Evolutionary conservation across 1,139 yeast genomes (phyloP).

Genomic region (Protomyces gravidus): DNA sequence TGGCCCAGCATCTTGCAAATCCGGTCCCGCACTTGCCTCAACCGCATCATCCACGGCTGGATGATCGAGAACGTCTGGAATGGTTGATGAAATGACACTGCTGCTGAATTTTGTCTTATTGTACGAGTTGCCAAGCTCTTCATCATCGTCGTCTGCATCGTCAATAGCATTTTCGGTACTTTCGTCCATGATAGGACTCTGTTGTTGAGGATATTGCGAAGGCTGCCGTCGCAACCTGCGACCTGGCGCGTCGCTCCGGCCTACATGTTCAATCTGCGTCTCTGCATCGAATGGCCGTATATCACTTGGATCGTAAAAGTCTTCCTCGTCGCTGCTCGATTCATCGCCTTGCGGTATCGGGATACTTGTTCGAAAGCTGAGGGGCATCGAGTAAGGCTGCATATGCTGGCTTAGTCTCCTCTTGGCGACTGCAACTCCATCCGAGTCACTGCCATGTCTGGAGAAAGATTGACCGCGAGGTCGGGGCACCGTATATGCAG

Average conservation of each 20-base stretch:
- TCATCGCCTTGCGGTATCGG: constrained; percentile 23
- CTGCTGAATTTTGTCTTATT: background rate
- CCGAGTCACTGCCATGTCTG: background rate
- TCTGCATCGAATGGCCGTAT: background rate
- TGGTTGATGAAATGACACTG: background rate
- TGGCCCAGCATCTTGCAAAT: background rate
- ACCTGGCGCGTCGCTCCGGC: background rate
- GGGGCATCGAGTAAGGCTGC: constrained; percentile 12
- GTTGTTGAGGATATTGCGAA: background rate
- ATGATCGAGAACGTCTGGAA: background rate
- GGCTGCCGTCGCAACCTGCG: background rate
- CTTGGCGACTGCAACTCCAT: background rate
- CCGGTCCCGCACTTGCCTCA: background rate
- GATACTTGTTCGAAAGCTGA: constrained; percentile 16
- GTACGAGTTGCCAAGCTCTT: background rate
- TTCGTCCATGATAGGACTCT: background rate
- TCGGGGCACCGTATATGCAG: background rate
- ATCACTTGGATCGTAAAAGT: background rate
- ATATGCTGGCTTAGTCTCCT: constrained; percentile 6
- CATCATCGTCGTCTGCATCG: background rate
- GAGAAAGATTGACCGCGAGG: background rate
- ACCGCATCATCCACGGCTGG: background rate
- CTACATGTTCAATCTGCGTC: background rate
- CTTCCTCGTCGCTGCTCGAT: constrained; percentile 13
- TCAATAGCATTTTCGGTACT: background rate